Percentiles rank a stretch among this genome's conserved stretches.
phyloP scores from a whole-genome alignment of 2,329 filamentous ascomycete genomes.

The Epichloe sibirici region DNA sequence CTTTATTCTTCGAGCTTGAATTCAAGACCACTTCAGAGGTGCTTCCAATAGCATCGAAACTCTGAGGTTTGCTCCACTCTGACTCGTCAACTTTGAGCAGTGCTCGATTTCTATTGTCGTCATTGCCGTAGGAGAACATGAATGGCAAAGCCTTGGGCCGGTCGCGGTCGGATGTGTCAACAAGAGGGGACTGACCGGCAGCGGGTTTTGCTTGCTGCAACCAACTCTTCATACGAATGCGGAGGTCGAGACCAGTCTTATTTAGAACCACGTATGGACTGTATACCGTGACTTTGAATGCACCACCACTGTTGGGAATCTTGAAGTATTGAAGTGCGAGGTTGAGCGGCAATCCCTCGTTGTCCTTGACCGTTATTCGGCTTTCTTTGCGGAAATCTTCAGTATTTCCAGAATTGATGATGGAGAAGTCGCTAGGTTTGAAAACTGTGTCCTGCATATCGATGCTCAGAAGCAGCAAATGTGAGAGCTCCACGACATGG shows the following conservation, averaged over 20 bases:
- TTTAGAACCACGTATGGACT: slow-evolving; percentile 93
- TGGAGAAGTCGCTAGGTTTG: slow-evolving; percentile 90
- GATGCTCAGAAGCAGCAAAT: slow-evolving; percentile 81
- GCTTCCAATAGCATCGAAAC: slow-evolving; percentile 94
- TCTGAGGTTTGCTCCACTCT: slow-evolving; percentile 93
- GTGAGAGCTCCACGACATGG: slow-evolving; percentile 91
- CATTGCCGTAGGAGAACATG: slow-evolving; percentile 88
- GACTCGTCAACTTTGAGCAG: slow-evolving; percentile 81
- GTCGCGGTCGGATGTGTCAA: slow-evolving; percentile 35
- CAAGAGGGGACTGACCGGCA: slow-evolving; percentile 62
- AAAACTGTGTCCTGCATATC: slow-evolving; percentile 95
- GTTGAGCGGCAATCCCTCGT: slow-evolving; percentile 64
- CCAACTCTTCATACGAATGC: slow-evolving; percentile 79
- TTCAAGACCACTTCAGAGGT: slow-evolving; percentile 78
- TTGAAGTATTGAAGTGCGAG: slow-evolving; percentile 84
- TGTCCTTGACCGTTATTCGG: slow-evolving; percentile 70
- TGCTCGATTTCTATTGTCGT: slow-evolving; percentile 85
- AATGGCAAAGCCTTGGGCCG: slow-evolving; percentile 71
- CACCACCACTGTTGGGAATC: slow-evolving; percentile 83
- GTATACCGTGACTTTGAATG: slow-evolving; percentile 91
- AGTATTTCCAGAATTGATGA: slow-evolving; percentile 82
- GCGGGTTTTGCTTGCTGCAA: slow-evolving; percentile 71
- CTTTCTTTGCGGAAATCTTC: slow-evolving; percentile 83
- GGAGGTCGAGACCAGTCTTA: slow-evolving; percentile 82
- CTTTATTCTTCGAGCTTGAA: slow-evolving; percentile 55